Evolutionary conservation across 495 filamentous ascomycete genomes (phyloP), one percentile per base, ranked within the genome.

Genomic region (Penicillium angulare): DNA sequence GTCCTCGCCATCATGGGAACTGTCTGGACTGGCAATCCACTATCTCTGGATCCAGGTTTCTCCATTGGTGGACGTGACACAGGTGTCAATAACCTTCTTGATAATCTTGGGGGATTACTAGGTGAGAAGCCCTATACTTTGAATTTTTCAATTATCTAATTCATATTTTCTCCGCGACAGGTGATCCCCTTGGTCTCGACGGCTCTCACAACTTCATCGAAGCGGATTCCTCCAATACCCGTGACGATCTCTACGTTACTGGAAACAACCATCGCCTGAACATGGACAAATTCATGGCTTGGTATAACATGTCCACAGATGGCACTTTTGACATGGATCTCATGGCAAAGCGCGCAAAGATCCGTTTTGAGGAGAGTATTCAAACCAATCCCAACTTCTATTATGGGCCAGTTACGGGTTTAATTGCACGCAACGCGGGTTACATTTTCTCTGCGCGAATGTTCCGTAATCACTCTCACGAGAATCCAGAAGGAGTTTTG

Each of bases 141-240:
- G 6, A 22, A 33, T 13, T 13, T 23, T 8, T 4, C 2, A 2
- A 16, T 5, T 13, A 5, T n/a, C 13, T 9, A 8, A 35, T 4
- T 48, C 7, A 53, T 16, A 27, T 5, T 13, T 22, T 23, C 7
- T 36, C 2, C n/a, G n/a, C n/a, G n/a, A 24, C 32, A 68, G 65
- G 65, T 22, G 52, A 62, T 15, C 74, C 76, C 13, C 59, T 65
- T 35, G 78, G 79, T 17, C 62, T 85, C 5, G 69, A 66, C 35
- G 76, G 76, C 41, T 79, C 72, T 3, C 82, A 84, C 56, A 81
- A 78, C 58, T 77, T 79, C 26, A 77, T 78, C 55, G 81, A 85
- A 61, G 55, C 68, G 5, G 81, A 86, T 58, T 74, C 66, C 10
- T 84, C 79, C 29, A 71, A 80, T 7, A 79, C 77, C 0, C 72